Conservation (phyloP, 768 basidiomycete species). For the Mycena alexandri region DNA sequence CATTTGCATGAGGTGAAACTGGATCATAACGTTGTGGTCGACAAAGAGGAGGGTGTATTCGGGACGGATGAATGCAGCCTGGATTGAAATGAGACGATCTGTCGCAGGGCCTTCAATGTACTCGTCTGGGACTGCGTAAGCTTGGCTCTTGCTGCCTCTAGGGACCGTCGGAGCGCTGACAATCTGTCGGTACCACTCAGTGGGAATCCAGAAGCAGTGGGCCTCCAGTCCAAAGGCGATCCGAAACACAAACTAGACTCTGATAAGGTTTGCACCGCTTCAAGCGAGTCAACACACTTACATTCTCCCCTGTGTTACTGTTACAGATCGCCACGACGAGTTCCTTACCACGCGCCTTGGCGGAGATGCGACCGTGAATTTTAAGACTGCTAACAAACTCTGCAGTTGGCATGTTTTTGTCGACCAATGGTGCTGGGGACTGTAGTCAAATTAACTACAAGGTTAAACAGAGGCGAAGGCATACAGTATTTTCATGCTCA, state of each 20-base stretch:
- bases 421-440: too few species aligned
- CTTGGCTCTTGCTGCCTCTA: background rate
- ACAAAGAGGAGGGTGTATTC: background rate
- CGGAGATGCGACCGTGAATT: background rate
- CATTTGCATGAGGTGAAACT: constrained; percentile 8
- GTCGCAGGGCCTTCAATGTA: too few species aligned
- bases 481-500: too few species aligned
- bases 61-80: constrained; percentile 4
- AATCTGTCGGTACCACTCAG: background rate
- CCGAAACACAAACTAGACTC: background rate
- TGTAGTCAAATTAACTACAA: too few species aligned
- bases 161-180: background rate
- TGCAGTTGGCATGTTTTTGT: background rate
- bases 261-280: too few species aligned
- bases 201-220: constrained; percentile 8
- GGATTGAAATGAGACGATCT: background rate
- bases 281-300: too few species aligned
- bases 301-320: background rate
- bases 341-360: background rate
- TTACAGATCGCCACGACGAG: constrained; percentile 1
- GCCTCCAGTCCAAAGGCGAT: background rate
- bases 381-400: background rate
- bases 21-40: constrained; percentile 3
- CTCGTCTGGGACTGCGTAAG: too few species aligned
- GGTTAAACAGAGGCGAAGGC: too few species aligned